Evolutionary conservation across 2,329 filamentous ascomycete species (phyloP).

Genomic region (Hypoxylon sp.): DNA sequence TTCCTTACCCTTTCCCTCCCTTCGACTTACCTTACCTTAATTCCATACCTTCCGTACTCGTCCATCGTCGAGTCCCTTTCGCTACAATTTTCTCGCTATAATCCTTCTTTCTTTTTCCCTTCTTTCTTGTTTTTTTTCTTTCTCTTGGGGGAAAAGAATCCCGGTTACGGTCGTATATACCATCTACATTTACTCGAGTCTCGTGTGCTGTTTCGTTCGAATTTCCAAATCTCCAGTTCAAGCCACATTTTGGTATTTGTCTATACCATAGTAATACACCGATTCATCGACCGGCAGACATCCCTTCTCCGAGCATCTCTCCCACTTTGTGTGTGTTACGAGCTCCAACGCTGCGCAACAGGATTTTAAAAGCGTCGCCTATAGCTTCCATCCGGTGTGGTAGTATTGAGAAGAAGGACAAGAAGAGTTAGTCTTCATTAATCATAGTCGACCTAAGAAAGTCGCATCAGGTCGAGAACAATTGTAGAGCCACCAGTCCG

Average conservation of each 20-base stretch:
- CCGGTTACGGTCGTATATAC: constrained; percentile 41
- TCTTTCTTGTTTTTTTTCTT: constrained; percentile 19
- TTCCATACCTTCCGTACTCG: constrained; percentile 38
- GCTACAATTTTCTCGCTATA: constrained; percentile 37
- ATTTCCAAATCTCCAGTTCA: constrained; percentile 30
- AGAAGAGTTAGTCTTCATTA: constrained; percentile 33
- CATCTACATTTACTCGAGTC: constrained; percentile 31
- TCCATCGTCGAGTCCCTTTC: constrained; percentile 42
- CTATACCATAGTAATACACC: constrained; percentile 42
- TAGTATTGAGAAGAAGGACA: constrained; percentile 34
- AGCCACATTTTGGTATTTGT: constrained; percentile 42
- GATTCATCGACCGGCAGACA: constrained; percentile 39
- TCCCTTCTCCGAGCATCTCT: constrained; percentile 27
- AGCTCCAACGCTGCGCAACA: constrained; percentile 36
- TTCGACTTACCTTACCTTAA: constrained; percentile 40
- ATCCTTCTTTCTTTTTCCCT: constrained; percentile 24
- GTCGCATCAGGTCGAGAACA: constrained; percentile 25
- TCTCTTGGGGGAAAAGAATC: constrained; percentile 26
- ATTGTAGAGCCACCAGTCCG: constrained; percentile 37
- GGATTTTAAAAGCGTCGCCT: constrained; percentile 28
- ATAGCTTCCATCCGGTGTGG: constrained; percentile 32
- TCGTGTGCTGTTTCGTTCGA: constrained; percentile 35
- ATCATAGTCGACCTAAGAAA: constrained; percentile 30
- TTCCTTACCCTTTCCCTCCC: constrained; percentile 40
- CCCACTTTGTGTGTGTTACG: constrained; percentile 41